Base-by-base conservation (phyloP, 1,284 basidiomycete species). In the Marasmius sp. region DNA sequence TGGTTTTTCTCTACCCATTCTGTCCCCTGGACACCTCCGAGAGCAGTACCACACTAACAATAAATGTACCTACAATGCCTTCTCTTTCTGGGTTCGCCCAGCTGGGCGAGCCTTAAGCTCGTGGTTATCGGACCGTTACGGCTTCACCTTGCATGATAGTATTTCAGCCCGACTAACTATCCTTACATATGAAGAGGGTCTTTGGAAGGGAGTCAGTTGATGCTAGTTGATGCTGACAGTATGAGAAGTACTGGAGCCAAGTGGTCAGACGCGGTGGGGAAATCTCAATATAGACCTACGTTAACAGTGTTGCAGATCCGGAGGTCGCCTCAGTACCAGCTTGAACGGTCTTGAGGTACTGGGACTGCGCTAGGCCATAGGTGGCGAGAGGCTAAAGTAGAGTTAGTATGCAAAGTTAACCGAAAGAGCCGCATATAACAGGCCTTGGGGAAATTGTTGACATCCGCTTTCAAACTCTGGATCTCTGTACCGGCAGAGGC, bases 301-400 rank as follows among this genome's bases (percentile, higher is more conserved):
- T 80, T 2, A 79, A 84, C 43, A 87, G 71, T 4, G 82, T 85
- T 7, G 83, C 84, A 58, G 77, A 78, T 34, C 85, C 85, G 6
- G 77, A 79, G 0, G 83, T 85, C 1, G 84, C 80, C 71, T 86
- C 85, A 2, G 82, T 83, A 6, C 85, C 85, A 16, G 77, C 83
- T 67, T 87, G 84, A 3, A 79, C 78, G 14, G 82, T 86, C 60
- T 73, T 81, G 49, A 87, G 72, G 73, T 75, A 86, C 68, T 86
- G 77, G 3, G 77, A 80, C 9, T 78, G 69, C 61, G 74, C 72
- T 48, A 89, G 64, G 7, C 79, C 76, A 49, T 82, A 74, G 63
- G 77, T 73, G 6, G 78, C 60, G 2, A 89, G 72, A 66, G 86
- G 84, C 86, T 89, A 64, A 33, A 60, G 16, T 12, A 37, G 27